A percentile compares a stretch with the other conserved stretches of the same genome.
Evolutionary conservation across 2,329 filamentous ascomycete species (phyloP).

Genomic region (Colletotrichum brevisporum): DNA sequence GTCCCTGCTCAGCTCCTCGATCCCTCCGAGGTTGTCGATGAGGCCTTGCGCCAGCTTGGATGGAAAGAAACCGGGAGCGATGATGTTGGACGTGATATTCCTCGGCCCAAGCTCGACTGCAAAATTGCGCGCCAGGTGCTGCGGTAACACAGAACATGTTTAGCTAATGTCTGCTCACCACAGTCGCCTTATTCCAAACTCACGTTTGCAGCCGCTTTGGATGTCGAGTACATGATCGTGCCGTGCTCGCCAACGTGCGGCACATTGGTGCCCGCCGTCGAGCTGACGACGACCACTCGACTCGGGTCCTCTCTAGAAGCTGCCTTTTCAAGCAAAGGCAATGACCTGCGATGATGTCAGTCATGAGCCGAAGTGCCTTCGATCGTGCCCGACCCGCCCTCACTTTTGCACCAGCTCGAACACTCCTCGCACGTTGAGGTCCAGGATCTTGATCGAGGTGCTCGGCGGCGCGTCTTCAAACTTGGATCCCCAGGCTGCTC

Average conservation of each 20-base stretch:
- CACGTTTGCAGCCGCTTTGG: constrained; percentile 73
- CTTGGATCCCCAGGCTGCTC: constrained; percentile 77
- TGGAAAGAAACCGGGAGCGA: constrained; percentile 79
- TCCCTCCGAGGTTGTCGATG: constrained; percentile 73
- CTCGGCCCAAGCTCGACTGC: constrained; percentile 78
- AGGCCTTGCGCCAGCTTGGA: constrained; percentile 77
- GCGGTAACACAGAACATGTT: constrained; percentile 25
- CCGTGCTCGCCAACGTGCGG: constrained; percentile 72
- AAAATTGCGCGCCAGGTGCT: constrained; percentile 73
- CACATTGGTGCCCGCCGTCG: constrained; percentile 74
- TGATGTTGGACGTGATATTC: constrained; percentile 75
- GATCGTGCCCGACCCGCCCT: background rate
- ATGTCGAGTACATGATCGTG: constrained; percentile 76
- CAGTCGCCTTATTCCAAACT: constrained; percentile 30
- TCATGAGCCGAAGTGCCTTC: background rate
- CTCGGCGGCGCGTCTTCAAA: constrained; percentile 75
- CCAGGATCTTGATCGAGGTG: constrained; percentile 77
- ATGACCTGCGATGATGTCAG: constrained; percentile 40
- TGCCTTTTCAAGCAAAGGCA: constrained; percentile 62
- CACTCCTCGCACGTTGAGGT: constrained; percentile 79
- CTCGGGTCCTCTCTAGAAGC: constrained; percentile 62
- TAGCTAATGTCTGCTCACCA: background rate
- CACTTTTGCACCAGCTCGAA: constrained; percentile 77
- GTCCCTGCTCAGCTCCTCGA: constrained; percentile 61
- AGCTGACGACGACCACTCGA: constrained; percentile 76